Conservation (phyloP, 1,139 yeast genomes). For the Magnusiomyces ingens region DNA sequence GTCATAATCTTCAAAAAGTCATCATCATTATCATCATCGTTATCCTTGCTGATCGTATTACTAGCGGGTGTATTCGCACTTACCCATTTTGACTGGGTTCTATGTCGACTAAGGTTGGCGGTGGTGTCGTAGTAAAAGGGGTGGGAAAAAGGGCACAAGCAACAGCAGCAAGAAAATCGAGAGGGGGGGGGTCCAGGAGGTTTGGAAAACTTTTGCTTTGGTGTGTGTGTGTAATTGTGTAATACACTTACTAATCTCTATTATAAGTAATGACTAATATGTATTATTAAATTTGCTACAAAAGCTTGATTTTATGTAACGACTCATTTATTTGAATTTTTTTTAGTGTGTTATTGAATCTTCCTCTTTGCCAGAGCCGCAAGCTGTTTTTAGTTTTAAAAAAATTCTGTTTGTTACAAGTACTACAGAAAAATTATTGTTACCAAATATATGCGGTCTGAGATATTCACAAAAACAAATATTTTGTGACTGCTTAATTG, state of each 20-base stretch:
- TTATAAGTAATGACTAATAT: too few species aligned
- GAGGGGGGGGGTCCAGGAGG: constrained; percentile 3
- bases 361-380: too few species aligned
- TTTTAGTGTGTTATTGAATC: too few species aligned
- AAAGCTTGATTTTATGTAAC: too few species aligned
- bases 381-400: too few species aligned
- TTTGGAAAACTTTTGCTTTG: constrained; percentile 3
- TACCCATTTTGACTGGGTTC: constrained; percentile 13
- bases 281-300: too few species aligned
- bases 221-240: neutral
- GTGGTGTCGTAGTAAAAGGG: constrained; percentile 8
- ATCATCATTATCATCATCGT: too few species aligned
- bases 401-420: too few species aligned
- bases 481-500: neutral
- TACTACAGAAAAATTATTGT: too few species aligned
- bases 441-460: neutral
- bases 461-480: neutral
- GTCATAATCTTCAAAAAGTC: too few species aligned
- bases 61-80: neutral
- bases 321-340: too few species aligned
- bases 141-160: constrained; percentile 8
- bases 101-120: constrained; percentile 13
- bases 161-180: constrained; percentile 2
- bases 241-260: neutral
- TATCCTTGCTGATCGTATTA: too few species aligned